Evolutionary conservation across 345 rosid species (phyloP).

Genomic region (Pistacia atlantica): DNA sequence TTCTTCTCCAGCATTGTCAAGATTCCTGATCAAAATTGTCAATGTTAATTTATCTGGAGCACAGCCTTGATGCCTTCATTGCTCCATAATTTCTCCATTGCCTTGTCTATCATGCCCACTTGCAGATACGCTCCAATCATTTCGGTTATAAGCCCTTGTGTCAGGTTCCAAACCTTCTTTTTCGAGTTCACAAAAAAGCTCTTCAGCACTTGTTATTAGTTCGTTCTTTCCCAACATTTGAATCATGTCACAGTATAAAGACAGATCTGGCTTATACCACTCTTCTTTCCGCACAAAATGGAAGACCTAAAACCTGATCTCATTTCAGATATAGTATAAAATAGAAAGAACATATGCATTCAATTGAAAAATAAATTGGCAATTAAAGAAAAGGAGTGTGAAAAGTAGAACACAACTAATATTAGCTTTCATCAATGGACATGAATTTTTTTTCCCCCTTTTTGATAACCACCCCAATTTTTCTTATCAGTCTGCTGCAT

Average conservation of each 20-base stretch:
- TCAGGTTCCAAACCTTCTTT: slow-evolving; percentile 52
- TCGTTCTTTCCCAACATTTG: slow-evolving; percentile 49
- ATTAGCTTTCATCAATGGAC: not conserved
- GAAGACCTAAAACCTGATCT: slow-evolving; percentile 49
- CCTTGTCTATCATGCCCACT: slow-evolving; percentile 50
- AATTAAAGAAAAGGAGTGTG: not conserved
- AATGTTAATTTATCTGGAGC: slow-evolving; percentile 50
- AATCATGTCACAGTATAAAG: slow-evolving; percentile 43
- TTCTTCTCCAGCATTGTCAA: slow-evolving; percentile 46
- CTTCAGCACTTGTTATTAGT: slow-evolving; percentile 46
- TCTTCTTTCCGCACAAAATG: slow-evolving; percentile 47
- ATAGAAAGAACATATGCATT: slow-evolving; percentile 8
- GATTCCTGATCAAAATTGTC: slow-evolving; percentile 56
- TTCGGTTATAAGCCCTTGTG: slow-evolving; percentile 52
- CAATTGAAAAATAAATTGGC: not conserved
- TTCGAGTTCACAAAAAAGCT: slow-evolving; percentile 33
- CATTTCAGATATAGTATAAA: slow-evolving; percentile 28
- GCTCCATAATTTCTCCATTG: slow-evolving; percentile 46
- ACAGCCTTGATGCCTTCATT: slow-evolving; percentile 54
- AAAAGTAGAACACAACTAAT: not conserved
- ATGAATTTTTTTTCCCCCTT: no score
- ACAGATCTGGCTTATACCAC: slow-evolving; percentile 53
- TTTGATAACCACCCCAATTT: not conserved
- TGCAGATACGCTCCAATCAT: slow-evolving; percentile 58
- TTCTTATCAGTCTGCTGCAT: not conserved